Evolutionary conservation across 108 stramenopile species (phyloP), one percentile per base, ranked within the genome.

Genomic region (Pelagomonas calceolata): DNA sequence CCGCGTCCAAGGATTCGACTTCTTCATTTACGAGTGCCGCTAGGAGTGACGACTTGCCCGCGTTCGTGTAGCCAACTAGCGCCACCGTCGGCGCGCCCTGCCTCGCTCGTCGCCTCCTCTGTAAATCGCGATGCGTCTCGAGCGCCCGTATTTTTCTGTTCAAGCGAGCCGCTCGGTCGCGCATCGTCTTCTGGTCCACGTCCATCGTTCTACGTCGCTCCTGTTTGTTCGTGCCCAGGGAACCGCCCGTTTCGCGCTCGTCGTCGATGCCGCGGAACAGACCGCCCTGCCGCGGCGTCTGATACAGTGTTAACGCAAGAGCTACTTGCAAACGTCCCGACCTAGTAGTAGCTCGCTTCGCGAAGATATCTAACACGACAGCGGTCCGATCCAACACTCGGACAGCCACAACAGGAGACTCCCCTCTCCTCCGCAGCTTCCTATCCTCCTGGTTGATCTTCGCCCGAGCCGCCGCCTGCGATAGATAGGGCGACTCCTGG

Each of bases 1-100:
- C 39, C 9, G 9, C 39, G 31, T 92, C 94, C 85, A 97, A 87
- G 73, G 94, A 94, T 74, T 43, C 39, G 39, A 43, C 39, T 5
- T 5, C 39, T 12, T 60, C 51, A 15, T 80, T 70, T 18, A 93
- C 95, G 44, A 97, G 76, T 34, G 76, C 79, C 77, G 95, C 95
- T 64, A 97, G 81, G 66, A 97, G 75, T 12, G 92, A 90, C 30
- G 85, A 86, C 74, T 97, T 97, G 34, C 96, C 96, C 32, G 93
- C 88, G 81, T 97, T 97, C 10, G 96, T 97, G 78, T 97, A 97
- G 26, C 96, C 96, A 30, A 97, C 93, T 30, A 97, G 76, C 4
- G 92, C 85, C 43, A 97, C 75, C 14, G 89, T 76, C 0, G 95
- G 95, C 63, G 94, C 77, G 34, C 95, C 95, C 17, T 60, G 18